Conservation (phyloP, 345 rosid genomes). For the Physaria fendleri region DNA sequence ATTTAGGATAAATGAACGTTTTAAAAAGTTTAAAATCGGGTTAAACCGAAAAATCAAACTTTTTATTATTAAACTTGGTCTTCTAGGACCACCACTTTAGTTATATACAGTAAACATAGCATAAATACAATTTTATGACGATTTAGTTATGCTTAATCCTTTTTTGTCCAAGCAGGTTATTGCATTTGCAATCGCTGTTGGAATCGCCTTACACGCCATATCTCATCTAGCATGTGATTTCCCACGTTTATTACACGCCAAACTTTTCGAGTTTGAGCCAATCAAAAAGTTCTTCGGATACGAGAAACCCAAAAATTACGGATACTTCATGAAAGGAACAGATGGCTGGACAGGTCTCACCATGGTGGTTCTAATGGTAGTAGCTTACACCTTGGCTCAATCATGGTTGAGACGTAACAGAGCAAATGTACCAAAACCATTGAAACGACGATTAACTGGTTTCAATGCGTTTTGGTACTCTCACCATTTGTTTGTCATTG, state of each 20-base stretch:
- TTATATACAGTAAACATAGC: too few species aligned
- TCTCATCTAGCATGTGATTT: slow-evolving; percentile 74
- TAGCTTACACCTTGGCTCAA: slow-evolving; percentile 56
- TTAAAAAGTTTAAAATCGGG: too few species aligned
- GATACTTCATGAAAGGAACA: slow-evolving; percentile 71
- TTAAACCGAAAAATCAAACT: too few species aligned
- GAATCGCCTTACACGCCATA: slow-evolving; percentile 52
- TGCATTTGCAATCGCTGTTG: slow-evolving; percentile 60
- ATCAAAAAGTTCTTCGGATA: slow-evolving; percentile 56
- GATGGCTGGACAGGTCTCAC: slow-evolving; percentile 70
- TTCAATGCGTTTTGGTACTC: slow-evolving; percentile 91
- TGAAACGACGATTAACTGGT: slow-evolving; percentile 61
- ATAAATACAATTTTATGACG: neutral
- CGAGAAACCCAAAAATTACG: slow-evolving; percentile 50
- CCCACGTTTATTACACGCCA: slow-evolving; percentile 67
- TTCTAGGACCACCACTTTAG: too few species aligned
- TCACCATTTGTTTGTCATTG: slow-evolving; percentile 68
- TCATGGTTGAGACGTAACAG: slow-evolving; percentile 74
- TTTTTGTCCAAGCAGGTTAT: slow-evolving; percentile 32
- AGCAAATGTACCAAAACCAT: slow-evolving; percentile 45
- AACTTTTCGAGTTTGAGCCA: slow-evolving; percentile 49
- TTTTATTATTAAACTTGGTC: too few species aligned
- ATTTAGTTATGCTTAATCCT: neutral
- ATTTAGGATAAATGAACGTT: too few species aligned
- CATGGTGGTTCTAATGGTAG: slow-evolving; percentile 67